These are phyloP conservation scores for Vigna reflexopilosa DNA, from an alignment of 306 rosid genomes.

Conservation along the genomic window DNA sequence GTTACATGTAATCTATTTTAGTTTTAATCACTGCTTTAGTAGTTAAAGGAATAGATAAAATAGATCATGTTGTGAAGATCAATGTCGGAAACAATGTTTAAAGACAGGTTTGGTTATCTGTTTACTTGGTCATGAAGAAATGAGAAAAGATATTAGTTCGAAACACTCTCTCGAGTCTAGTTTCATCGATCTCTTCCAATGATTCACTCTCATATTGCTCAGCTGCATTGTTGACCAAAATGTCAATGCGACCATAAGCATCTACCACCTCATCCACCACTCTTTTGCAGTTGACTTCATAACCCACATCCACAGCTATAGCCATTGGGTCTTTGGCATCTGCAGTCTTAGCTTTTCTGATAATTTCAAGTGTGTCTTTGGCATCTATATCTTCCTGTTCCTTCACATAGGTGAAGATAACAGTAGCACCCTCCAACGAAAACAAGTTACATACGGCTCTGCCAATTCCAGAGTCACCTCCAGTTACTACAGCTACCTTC, in stretches of 20 bases:
- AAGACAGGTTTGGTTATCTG: too few species aligned
- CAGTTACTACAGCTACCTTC: slow-evolving; percentile 75
- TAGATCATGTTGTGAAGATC: too few species aligned
- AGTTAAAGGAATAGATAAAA: too few species aligned
- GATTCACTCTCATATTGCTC: slow-evolving; percentile 63
- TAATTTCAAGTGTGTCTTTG: slow-evolving; percentile 58
- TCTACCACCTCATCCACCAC: slow-evolving; percentile 67
- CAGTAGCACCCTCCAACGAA: slow-evolving; percentile 81
- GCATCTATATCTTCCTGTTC: slow-evolving; percentile 78
- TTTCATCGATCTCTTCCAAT: slow-evolving; percentile 74
- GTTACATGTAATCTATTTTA: too few species aligned
- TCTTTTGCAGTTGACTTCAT: slow-evolving; percentile 31
- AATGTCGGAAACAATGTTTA: too few species aligned
- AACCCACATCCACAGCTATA: slow-evolving; percentile 73
- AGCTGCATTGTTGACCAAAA: slow-evolving; percentile 82
- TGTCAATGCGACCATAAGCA: slow-evolving; percentile 71
- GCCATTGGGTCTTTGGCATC: slow-evolving; percentile 75
- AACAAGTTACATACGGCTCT: slow-evolving; percentile 71
- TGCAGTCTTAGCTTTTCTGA: slow-evolving; percentile 56
- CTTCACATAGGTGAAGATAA: slow-evolving; percentile 81
- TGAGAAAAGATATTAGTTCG: slow-evolving; percentile 77
- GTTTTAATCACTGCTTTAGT: too few species aligned
- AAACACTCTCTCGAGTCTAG: slow-evolving; percentile 76
- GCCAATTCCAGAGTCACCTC: slow-evolving; percentile 90
- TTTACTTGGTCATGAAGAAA: slow-evolving; percentile 66